Base-by-base conservation (phyloP, 495 filamentous ascomycete genomes). In the Pseudoneurospora amorphoporcata region DNA sequence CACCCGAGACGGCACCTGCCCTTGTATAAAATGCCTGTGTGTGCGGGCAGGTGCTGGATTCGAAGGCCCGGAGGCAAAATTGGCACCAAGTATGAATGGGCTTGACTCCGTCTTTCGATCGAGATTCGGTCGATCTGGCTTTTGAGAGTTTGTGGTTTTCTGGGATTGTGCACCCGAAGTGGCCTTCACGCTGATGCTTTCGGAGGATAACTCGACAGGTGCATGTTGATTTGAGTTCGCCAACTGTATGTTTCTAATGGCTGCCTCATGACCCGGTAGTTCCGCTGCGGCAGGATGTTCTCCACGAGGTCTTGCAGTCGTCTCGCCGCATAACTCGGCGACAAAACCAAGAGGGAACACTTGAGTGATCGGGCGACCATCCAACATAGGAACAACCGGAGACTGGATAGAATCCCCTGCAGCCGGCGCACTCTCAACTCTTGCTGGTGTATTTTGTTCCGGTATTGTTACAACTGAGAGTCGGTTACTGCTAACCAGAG, bases 281-380 rank as follows among this genome's bases (percentile, higher is more conserved):
- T 86, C 84, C 16, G 85, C 77, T 2, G 83, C 82, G 7, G 83
- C 76, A 16, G 84, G 78, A 68, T 86, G 72, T 70, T 77, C 83
- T 43, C 77, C 79, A 68, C 73, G 79, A 75, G 77, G 81, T 72
- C 68, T 78, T 69, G 69, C 81, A 47, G 76, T 82, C 41, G 69
- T 37, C 39, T 82, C 80, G 69, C 78, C 84, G 69, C 78, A 73
- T 32, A 86, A 75, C 73, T 86, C 84, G 4, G 84, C 79, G 29
- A 86, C 77, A n/a, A 79, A 73, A n/a, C 84, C 83, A 38, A 84
- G 72, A 0, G 84, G 80, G 32, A 82, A 79, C 70, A 79, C 78
- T 42, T 68, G 71, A 5, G 68, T 72, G 39, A 73, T 69, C 65
- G 72, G 43, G 9, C 72, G 71, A 35, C 74, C 73, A 71, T 77